Evolutionary conservation across 2,329 filamentous ascomycete species (phyloP), one percentile per base, ranked within the genome.

Genomic region (Podosphaera aphanis): DNA sequence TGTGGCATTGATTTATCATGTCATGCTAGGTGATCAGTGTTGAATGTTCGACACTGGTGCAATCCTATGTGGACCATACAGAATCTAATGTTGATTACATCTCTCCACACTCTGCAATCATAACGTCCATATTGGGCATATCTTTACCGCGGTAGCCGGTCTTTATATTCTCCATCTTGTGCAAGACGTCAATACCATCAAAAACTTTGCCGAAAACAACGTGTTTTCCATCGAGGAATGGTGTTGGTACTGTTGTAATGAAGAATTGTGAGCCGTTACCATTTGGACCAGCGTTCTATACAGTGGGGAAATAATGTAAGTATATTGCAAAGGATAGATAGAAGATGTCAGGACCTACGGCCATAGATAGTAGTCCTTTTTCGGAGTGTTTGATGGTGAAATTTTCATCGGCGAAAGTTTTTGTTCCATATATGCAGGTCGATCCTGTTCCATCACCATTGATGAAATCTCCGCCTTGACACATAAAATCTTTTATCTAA

Each of bases 231-330:
- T 95, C 81, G 21, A 98, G 66, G 59, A 92, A 92, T 1, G 84
- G 83, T 0, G 88, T 90, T 4, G 81, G 70, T 1, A 80, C 80
- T 0, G 83, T 90, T 2, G 86, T 94, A 65, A 95, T 88, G 69
- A 98, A 98, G 69, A 98, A 98, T 59, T 95, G 90, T 49, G 77
- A 85, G 33, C 90, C 90, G 62, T 95, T 95, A 52, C 83, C 88
- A 63, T 94, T 81, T 46, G 83, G 81, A 1, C 88, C 88, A 23
- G 82, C 81, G 60, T 94, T 94, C 79, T 90, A 50, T 23, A n/a
- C n/a, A 18, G 18, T 11, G n/a, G 21, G 23, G 13, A 27, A 3
- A 37, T 15, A 19, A 20, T 39, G 16, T 20, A 21, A 39, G 37
- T 20, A 39, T 13, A 21, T 18, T n/a, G n/a, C 6, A 21, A 38